Conservation (phyloP, 192 early-diverging fungal species). For the Gryganskiella cystojenkinii region DNA sequence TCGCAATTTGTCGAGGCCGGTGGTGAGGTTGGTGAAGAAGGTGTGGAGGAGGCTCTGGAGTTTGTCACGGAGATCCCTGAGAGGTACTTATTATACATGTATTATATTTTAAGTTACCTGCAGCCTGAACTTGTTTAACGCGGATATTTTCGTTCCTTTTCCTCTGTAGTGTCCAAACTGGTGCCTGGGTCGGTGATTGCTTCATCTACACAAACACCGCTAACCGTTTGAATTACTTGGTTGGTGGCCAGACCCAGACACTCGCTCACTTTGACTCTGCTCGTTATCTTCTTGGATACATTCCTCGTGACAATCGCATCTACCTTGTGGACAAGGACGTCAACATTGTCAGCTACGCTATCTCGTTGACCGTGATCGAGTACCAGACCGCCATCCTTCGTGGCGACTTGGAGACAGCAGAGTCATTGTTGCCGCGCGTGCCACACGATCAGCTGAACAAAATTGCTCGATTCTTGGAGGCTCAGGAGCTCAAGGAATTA, state of each 20-base stretch:
- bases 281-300: constrained; percentile 95
- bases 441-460: constrained; percentile 89
- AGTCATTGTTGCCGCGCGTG: constrained; percentile 83
- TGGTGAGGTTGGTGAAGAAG: constrained; percentile 85
- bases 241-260: constrained; percentile 93
- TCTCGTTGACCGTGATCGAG: constrained; percentile 95
- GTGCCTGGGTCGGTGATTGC: constrained; percentile 98
- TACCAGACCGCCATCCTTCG: constrained; percentile 98
- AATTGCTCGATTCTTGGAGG: constrained; percentile 96
- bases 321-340: constrained; percentile 96
- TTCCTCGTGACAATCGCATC: constrained; percentile 92
- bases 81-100: constrained; percentile 54
- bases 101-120: neutral
- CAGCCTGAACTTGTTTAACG: neutral
- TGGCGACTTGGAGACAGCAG: constrained; percentile 89
- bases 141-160: constrained; percentile 8
- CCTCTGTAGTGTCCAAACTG: constrained; percentile 83
- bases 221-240: constrained; percentile 96
- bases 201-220: constrained; percentile 95
- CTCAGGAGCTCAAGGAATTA: constrained; percentile 90
- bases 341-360: constrained; percentile 87
- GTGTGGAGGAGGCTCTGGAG: constrained; percentile 96
- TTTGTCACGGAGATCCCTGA: constrained; percentile 94
- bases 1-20: constrained; percentile 75
- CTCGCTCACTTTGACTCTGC: constrained; percentile 95